phyloP scores from a whole-genome alignment of 1,139 yeast species.

The Saccharomyces hybrid region DNA sequence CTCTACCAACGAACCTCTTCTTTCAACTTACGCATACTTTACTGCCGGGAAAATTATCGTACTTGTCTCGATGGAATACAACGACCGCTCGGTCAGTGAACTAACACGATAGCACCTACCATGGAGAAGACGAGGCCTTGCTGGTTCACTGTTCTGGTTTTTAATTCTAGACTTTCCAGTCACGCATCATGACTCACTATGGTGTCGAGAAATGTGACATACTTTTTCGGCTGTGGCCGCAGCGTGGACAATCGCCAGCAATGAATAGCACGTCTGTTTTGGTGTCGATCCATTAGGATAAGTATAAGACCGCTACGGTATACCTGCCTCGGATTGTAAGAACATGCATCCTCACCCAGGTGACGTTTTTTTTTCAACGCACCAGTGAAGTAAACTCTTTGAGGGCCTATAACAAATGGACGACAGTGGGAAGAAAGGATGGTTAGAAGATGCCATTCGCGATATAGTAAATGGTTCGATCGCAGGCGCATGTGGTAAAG shows the following conservation, averaged over 20 bases:
- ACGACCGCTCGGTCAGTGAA: background rate
- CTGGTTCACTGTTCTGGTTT: background rate
- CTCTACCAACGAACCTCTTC: background rate
- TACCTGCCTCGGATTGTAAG: too few species aligned
- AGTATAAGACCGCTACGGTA: background rate
- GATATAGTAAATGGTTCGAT: conserved; percentile 32
- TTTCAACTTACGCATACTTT: background rate
- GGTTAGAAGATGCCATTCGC: conserved; percentile 12
- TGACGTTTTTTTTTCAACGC: background rate
- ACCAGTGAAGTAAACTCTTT: background rate
- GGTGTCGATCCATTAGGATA: background rate
- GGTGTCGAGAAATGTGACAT: background rate
- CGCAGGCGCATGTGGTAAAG: conserved; percentile 78
- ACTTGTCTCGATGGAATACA: background rate
- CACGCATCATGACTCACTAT: background rate
- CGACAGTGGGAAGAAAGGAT: background rate
- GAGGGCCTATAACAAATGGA: background rate
- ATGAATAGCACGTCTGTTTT: background rate
- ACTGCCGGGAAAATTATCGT: background rate
- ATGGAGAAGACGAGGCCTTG: background rate
- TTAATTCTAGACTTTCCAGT: too few species aligned
- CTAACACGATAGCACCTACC: background rate
- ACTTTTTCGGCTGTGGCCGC: background rate
- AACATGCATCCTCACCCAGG: background rate
- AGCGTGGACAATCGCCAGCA: background rate